Conservation (phyloP, 169 alveolate genomes). For the Babesia divergens region DNA sequence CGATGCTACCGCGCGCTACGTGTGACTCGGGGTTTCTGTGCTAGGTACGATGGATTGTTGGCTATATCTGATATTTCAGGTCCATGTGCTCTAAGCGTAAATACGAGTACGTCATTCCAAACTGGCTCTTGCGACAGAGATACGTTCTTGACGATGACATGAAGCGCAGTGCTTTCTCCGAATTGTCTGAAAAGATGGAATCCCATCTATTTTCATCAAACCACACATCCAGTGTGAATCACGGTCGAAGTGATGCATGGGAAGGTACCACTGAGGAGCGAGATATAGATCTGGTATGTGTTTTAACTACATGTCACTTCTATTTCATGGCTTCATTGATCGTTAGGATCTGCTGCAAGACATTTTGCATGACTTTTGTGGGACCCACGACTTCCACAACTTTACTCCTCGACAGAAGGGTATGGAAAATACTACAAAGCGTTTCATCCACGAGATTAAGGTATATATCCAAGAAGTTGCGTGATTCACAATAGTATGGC, state of each 20-base stretch:
- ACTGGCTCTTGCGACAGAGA: constrained; percentile 55
- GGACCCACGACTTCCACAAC: constrained; percentile 79
- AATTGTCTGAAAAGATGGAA: constrained; percentile 22
- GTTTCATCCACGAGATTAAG: constrained; percentile 73
- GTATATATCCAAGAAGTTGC: constrained; percentile 16
- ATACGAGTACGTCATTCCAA: constrained; percentile 79
- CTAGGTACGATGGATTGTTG: constrained; percentile 40
- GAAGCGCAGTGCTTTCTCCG: constrained; percentile 10
- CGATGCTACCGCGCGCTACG: constrained; percentile 68
- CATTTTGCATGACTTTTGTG: constrained; percentile 67
- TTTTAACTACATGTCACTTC: not conserved
- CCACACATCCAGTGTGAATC: not conserved
- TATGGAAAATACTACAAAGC: constrained; percentile 67
- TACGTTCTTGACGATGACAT: constrained; percentile 30
- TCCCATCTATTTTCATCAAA: constrained; percentile 16
- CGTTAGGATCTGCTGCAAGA: constrained; percentile 30
- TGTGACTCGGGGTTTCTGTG: constrained; percentile 83
- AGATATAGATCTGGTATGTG: constrained; percentile 58
- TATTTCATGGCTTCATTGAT: not conserved
- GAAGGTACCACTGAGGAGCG: constrained; percentile 50
- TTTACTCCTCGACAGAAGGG: constrained; percentile 72
- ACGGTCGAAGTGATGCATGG: constrained; percentile 20
- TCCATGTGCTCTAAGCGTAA: constrained; percentile 78
- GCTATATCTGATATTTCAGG: not conserved
- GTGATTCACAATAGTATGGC: not conserved